A percentile compares a stretch with the other conserved stretches of the same genome.
Conservation (phyloP, 768 basidiomycete species). For the Rhizopogon salebrosus region DNA sequence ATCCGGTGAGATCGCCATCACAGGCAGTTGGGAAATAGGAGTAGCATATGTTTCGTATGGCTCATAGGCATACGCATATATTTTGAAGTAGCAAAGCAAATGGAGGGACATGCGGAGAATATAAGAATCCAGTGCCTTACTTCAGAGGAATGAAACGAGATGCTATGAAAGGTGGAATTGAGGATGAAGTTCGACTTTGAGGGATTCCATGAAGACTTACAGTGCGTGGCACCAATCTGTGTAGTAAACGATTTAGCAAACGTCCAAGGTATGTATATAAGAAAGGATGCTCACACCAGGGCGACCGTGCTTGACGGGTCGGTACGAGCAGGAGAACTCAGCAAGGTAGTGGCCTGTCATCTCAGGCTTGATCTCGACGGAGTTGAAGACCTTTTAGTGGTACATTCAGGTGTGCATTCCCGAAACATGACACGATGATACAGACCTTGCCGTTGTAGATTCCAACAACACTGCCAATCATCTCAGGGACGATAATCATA, state of each 20-base stretch:
- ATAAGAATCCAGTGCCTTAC: conserved; percentile 42
- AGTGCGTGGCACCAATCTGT: conserved; percentile 88
- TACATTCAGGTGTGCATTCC: not conserved
- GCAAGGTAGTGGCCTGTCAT: conserved; percentile 99
- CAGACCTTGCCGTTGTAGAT: conserved; percentile 96
- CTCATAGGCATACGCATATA: conserved; percentile 25
- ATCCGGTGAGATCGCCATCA: not conserved
- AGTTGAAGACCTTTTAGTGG: conserved; percentile 71
- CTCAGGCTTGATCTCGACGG: conserved; percentile 99
- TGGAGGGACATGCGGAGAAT: conserved; percentile 22
- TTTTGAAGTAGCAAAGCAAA: conserved; percentile 27
- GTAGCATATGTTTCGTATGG: conserved; percentile 19
- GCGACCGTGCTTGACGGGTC: conserved; percentile 99
- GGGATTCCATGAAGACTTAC: conserved; percentile 36
- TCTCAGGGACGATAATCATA: conserved; percentile 99
- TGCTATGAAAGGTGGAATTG: conserved; percentile 31
- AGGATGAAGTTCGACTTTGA: not conserved
- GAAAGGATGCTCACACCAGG: conserved; percentile 79
- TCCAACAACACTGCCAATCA: conserved; percentile 97
- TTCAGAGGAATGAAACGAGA: conserved; percentile 96
- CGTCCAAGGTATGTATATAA: not conserved
- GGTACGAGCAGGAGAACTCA: conserved; percentile 96
- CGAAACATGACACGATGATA: conserved; percentile 1
- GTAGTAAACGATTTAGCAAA: conserved; percentile 8
- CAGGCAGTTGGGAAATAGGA: not conserved